Percentiles rank a stretch among this genome's conserved stretches.
phyloP scores from a whole-genome alignment of 805 yeast genomes.

The Blastobotrys americana region DNA sequence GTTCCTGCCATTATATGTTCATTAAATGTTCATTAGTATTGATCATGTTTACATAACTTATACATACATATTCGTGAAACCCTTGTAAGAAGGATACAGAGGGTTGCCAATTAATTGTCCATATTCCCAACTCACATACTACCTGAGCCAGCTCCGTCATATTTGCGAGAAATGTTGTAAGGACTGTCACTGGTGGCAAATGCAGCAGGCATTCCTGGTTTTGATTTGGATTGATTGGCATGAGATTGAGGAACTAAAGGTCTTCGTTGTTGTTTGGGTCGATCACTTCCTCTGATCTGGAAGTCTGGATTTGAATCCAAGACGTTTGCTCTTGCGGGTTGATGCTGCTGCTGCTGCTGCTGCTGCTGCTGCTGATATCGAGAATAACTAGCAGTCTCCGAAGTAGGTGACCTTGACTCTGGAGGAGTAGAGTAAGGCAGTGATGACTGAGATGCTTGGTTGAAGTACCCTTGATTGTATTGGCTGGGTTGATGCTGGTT shows the following conservation, averaged over 20 bases:
- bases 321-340: constrained; percentile 12
- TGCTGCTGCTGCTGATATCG: constrained; percentile 17
- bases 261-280: constrained; percentile 2
- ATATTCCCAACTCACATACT: too few relatives aligned
- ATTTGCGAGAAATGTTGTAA: constrained; percentile 27
- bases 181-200: constrained; percentile 15
- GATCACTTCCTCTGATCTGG: constrained; percentile 11
- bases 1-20: too few relatives aligned
- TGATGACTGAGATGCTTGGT: background rate
- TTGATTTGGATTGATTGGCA: constrained; percentile 3
- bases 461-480: background rate
- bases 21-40: too few relatives aligned
- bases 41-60: too few relatives aligned
- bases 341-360: constrained; percentile 14
- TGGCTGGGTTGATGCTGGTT: background rate
- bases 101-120: too few relatives aligned
- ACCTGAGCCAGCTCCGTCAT: too few relatives aligned
- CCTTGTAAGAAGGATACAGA: too few relatives aligned
- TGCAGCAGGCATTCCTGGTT: constrained; percentile 12
- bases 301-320: constrained; percentile 20
- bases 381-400: constrained; percentile 10
- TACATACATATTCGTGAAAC: too few relatives aligned
- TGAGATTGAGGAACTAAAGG: background rate
- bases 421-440: constrained; percentile 8
- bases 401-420: constrained; percentile 16